These are phyloP conservation scores for Tardiomyces digboiensis DNA, from an alignment of 1,139 yeast genomes.

Conservation along the genomic window DNA sequence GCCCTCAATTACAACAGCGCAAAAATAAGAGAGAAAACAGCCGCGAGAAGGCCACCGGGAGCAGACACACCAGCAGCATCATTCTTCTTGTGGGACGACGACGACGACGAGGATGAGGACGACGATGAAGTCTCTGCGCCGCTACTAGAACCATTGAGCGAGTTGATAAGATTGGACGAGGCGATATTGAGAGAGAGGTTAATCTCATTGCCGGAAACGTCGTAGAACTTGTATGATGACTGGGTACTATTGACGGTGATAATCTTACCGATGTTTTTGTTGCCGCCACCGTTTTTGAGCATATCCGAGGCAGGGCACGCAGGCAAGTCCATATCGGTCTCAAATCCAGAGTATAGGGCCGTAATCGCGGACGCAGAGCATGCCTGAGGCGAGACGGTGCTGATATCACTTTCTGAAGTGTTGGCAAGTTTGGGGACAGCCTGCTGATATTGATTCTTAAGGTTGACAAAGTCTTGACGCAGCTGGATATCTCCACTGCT, in stretches of 20 bases:
- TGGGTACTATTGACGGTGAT: slow-evolving; percentile 30
- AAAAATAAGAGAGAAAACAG: background rate
- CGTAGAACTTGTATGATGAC: slow-evolving; percentile 38
- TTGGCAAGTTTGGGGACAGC: slow-evolving; percentile 5
- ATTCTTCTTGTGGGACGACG: slow-evolving; percentile 6
- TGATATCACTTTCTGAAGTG: slow-evolving; percentile 7
- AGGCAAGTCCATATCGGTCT: slow-evolving; percentile 12
- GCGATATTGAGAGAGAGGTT: slow-evolving; percentile 30
- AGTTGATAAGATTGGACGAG: slow-evolving; percentile 30
- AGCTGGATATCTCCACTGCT: slow-evolving; percentile 44
- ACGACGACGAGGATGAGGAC: slow-evolving; percentile 2
- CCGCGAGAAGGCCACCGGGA: background rate
- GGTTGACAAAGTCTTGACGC: slow-evolving; percentile 24
- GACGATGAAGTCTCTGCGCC: slow-evolving; percentile 4
- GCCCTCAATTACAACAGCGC: slow-evolving; percentile 1
- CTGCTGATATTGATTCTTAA: slow-evolving; percentile 16
- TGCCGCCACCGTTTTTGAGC: slow-evolving; percentile 15
- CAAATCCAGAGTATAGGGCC: slow-evolving; percentile 15
- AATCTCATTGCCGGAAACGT: slow-evolving; percentile 41
- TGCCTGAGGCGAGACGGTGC: slow-evolving; percentile 8
- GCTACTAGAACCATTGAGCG: slow-evolving; percentile 3
- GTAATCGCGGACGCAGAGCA: slow-evolving; percentile 8
- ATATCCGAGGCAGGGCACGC: slow-evolving; percentile 15
- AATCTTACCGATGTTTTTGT: slow-evolving; percentile 33
- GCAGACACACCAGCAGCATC: background rate